Conservation (phyloP, 2,329 filamentous ascomycete species). For the Catunica adiposa region DNA sequence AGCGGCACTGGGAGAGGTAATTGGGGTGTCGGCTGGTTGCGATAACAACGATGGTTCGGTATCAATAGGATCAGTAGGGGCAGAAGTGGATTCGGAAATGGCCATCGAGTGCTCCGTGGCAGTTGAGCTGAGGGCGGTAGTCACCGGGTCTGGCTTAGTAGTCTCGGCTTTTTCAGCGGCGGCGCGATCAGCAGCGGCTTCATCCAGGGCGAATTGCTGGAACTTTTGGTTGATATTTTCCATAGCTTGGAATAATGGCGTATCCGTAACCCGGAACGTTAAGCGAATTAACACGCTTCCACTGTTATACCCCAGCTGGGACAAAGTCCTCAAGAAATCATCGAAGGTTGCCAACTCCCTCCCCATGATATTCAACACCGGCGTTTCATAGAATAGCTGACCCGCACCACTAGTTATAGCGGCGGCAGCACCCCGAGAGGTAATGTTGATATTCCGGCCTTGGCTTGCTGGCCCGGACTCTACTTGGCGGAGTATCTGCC, state of each 20-base stretch:
- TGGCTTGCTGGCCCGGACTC: conserved; percentile 56
- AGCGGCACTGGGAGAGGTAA: conserved; percentile 1
- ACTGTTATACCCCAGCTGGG: conserved; percentile 71
- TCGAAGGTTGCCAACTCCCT: conserved; percentile 59
- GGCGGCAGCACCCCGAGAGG: conserved; percentile 59
- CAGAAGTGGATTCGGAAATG: not conserved
- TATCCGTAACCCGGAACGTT: conserved; percentile 57
- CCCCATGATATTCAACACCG: conserved; percentile 69
- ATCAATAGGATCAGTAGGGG: not conserved
- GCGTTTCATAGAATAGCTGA: conserved; percentile 74
- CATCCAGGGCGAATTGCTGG: conserved; percentile 28
- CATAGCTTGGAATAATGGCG: conserved; percentile 75
- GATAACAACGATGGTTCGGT: not conserved
- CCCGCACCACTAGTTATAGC: conserved; percentile 44
- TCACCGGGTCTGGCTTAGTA: not conserved
- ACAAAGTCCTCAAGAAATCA: conserved; percentile 78
- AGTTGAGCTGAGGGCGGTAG: not conserved
- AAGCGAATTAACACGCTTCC: conserved; percentile 68
- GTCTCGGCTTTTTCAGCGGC: not conserved
- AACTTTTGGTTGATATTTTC: conserved; percentile 64
- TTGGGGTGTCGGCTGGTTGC: conserved; percentile 4
- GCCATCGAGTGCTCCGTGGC: no score
- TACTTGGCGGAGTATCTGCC: conserved; percentile 79
- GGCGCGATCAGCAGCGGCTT: conserved; percentile 9
- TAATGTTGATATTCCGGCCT: conserved; percentile 57